Evolutionary conservation across 163 green algal genomes (phyloP), one percentile per base, ranked within the genome.

Genomic region (Chloromonas sp.): DNA sequence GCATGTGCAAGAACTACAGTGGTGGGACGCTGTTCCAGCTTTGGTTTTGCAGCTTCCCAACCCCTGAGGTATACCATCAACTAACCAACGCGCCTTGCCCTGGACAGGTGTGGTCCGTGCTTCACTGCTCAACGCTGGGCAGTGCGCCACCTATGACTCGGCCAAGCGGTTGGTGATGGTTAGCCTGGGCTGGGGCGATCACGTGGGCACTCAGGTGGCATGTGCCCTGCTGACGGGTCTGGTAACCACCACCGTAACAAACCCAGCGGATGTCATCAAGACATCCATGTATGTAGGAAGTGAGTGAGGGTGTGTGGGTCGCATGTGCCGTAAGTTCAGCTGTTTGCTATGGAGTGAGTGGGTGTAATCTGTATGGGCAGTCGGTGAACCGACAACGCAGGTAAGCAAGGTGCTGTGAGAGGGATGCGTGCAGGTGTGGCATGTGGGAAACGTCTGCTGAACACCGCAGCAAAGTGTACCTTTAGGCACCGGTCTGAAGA

Each of bases 221-320:
- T 74, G 66, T 5, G 91, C 87, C 83, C 87, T 91, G 86, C 15
- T 90, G 0, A 87, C 86, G 13, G 87, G 87, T 2, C 84, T 98
- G 3, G 93, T 97, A 58, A 96, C 92, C 11, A 97, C 95, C 14
- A 97, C 95, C 0, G 89, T 92, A 15, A 97, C 92, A 0, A 92
- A 92, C 1, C 95, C 95, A 0, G 92, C 94, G 0, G 95, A 98
- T 83, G 93, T 96, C 70, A 78, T 96, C n/a, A 96, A 96, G 85
- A 96, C 94, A 8, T 85, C 91, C 82, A 95, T 95, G 92, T 96
- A 96, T 85, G 74, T 88, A 1, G 58, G 57, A 15, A 3, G 66
- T 89, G n/a, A 60, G 87, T 57, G 78, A 81, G 71, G 66, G 70
- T 14, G 66, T 87, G 2, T 15, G 14, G 3, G 3, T 71, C 2